A percentile compares a stretch with the other conserved stretches of the same genome.
Evolutionary conservation across 192 early-diverging fungal genomes (phyloP).

Genomic region (Chytriomyces sp.): DNA sequence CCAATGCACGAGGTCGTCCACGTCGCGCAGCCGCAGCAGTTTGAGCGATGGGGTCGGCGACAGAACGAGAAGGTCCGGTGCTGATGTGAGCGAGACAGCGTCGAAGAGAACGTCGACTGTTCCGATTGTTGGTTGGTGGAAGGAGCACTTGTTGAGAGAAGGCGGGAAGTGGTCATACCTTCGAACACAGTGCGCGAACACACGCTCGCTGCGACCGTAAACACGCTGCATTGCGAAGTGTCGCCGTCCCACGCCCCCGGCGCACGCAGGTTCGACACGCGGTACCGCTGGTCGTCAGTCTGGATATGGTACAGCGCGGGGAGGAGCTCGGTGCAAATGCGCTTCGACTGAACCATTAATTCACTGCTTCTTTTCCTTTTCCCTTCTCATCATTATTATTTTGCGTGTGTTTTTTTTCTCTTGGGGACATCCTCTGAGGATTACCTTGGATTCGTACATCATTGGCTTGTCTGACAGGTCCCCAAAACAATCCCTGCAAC

Average conservation of each 20-base stretch:
- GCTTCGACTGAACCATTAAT: neutral
- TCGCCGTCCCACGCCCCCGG: neutral
- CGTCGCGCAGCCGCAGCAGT: neutral
- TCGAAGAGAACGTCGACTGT: neutral
- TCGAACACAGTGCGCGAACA: neutral
- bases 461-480: no score
- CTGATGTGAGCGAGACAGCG: neutral
- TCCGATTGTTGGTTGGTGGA: neutral
- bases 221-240: neutral
- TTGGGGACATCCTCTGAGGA: no score
- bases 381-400: no score
- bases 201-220: neutral
- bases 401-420: no score
- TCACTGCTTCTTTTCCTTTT: no score
- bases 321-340: neutral
- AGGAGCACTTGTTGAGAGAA: neutral
- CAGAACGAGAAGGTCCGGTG: neutral
- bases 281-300: neutral
- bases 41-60: neutral
- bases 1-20: neutral
- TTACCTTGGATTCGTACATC: no score
- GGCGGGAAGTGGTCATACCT: neutral
- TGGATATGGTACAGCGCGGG: neutral
- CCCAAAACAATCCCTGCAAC: no score
- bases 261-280: neutral